Evolutionary conservation across 2,329 filamentous ascomycete genomes (phyloP).

Genomic region (Fonsecaea multimorphosa): DNA sequence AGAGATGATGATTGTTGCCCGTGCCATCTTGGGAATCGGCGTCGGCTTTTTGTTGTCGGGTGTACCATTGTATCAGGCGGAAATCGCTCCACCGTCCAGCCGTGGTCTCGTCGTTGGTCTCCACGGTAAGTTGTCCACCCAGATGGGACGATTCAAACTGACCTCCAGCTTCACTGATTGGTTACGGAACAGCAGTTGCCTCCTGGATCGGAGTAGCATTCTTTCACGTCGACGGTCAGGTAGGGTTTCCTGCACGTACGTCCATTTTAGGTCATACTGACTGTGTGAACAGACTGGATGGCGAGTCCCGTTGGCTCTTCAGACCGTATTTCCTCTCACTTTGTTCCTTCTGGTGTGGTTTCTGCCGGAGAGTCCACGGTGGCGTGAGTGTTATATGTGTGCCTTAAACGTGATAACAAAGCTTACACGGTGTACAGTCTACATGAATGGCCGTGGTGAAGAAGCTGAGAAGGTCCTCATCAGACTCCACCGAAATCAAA

Average conservation of each 20-base stretch:
- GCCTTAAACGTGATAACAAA: too few relatives aligned
- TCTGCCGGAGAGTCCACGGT: background rate
- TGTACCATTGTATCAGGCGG: background rate
- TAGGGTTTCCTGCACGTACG: too few relatives aligned
- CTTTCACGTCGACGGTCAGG: background rate
- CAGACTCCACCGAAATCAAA: background rate
- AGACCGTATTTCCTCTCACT: background rate
- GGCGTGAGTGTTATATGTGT: background rate
- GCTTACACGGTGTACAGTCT: too few relatives aligned
- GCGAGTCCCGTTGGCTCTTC: background rate
- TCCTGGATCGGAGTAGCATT: background rate
- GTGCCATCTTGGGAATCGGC: background rate
- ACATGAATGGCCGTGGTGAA: background rate
- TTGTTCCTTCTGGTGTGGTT: background rate
- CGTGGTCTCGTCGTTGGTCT: background rate
- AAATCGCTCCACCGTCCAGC: background rate
- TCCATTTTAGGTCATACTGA: too few relatives aligned
- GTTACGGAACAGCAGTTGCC: background rate
- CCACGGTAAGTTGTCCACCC: background rate
- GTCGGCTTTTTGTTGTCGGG: background rate
- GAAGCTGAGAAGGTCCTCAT: background rate
- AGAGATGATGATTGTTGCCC: background rate
- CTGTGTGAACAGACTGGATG: too few relatives aligned
- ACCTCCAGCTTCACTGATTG: too few relatives aligned
- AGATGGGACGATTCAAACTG: too few relatives aligned